Conservation (phyloP, 495 filamentous ascomycete species). For the Penicillium turbatum region DNA sequence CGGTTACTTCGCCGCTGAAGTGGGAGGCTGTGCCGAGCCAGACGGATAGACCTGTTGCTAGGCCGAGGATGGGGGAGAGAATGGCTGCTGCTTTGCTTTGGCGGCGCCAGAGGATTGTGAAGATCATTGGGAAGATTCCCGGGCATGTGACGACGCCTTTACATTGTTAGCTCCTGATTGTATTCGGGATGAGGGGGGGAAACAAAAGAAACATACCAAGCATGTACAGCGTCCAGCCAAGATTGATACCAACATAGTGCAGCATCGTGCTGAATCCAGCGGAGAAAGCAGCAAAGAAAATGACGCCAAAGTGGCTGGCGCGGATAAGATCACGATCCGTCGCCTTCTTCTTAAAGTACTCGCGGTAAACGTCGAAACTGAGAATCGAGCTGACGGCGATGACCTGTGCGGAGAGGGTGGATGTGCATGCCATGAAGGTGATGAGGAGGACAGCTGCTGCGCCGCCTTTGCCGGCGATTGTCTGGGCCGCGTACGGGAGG, state of each 20-base stretch:
- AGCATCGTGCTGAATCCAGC: conserved; percentile 37
- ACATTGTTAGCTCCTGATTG: too few relatives aligned
- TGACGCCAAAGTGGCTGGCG: conserved; percentile 39
- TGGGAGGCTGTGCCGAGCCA: conserved; percentile 45
- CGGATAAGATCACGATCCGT: conserved; percentile 36
- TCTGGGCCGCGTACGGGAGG: conserved; percentile 39
- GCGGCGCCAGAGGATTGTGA: conserved; percentile 47
- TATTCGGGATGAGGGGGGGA: neutral
- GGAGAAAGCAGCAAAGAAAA: conserved; percentile 43
- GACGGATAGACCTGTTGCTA: conserved; percentile 40
- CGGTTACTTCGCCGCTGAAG: conserved; percentile 42
- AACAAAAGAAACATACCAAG: conserved; percentile 25
- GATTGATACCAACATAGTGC: conserved; percentile 35
- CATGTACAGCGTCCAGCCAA: conserved; percentile 38
- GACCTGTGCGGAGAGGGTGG: conserved; percentile 40
- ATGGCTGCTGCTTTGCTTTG: conserved; percentile 44
- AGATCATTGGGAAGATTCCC: conserved; percentile 47
- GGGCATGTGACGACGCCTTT: conserved; percentile 40
- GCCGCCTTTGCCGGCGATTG: conserved; percentile 43
- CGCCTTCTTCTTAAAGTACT: conserved; percentile 42
- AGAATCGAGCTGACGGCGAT: conserved; percentile 43
- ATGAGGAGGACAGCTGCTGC: conserved; percentile 39
- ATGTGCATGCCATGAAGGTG: conserved; percentile 46
- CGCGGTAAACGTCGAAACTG: conserved; percentile 41
- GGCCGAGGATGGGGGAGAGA: conserved; percentile 39